phyloP scores from a whole-genome alignment of 202 grass and related monocot species.

The Carex sylvatica region DNA sequence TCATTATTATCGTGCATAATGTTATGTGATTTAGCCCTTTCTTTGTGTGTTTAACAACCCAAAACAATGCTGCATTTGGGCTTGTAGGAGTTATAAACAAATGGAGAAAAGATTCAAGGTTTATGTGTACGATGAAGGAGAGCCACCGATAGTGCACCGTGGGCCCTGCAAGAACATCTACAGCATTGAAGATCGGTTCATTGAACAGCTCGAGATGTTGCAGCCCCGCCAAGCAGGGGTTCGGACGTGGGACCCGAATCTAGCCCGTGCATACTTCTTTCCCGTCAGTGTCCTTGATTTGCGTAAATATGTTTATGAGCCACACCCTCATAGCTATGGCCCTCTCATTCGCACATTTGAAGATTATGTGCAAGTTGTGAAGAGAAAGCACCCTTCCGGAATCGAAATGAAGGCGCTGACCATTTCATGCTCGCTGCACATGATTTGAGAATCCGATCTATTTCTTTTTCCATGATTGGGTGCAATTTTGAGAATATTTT shows the following conservation, averaged over 20 bases:
- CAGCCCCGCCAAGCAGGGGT: not conserved
- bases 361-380: constrained; percentile 58
- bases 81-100: constrained; percentile 57
- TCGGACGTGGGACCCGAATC: constrained; percentile 35
- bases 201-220: constrained; percentile 59
- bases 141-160: constrained; percentile 58
- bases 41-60: no score
- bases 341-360: constrained; percentile 32
- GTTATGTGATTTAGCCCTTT: no score
- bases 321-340: not conserved
- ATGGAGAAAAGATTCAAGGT: constrained; percentile 73
- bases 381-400: constrained; percentile 60
- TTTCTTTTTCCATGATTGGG: constrained; percentile 38
- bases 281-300: constrained; percentile 51
- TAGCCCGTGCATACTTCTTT: constrained; percentile 57
- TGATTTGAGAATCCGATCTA: constrained; percentile 10
- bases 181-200: constrained; percentile 67
- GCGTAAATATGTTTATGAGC: constrained; percentile 32
- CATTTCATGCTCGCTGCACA: constrained; percentile 86
- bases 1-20: not conserved
- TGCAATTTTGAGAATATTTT: not conserved
- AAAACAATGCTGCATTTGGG: not conserved
- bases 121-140: constrained; percentile 71
- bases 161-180: constrained; percentile 81
- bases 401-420: constrained; percentile 49